Conservation (phyloP, 2,329 filamentous ascomycete genomes). For the Clonostachys rosea region DNA sequence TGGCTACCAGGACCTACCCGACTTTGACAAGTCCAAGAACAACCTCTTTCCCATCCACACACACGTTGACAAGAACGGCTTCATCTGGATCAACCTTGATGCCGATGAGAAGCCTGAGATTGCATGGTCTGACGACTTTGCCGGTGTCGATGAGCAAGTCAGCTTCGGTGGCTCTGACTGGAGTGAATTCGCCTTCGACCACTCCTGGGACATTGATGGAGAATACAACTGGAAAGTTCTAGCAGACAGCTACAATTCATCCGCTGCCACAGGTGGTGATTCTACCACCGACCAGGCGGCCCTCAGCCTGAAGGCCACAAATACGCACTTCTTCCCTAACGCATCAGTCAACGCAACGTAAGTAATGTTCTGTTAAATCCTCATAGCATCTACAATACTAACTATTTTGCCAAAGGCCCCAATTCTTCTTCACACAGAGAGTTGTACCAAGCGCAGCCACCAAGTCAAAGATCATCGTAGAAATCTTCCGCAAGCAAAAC, state of each 20-base stretch:
- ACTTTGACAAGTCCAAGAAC: slow-evolving; percentile 53
- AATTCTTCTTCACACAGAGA: slow-evolving; percentile 61
- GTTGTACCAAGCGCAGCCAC: slow-evolving; percentile 51
- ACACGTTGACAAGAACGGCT: slow-evolving; percentile 46
- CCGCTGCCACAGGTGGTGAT: slow-evolving; percentile 45
- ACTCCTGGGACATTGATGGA: slow-evolving; percentile 51
- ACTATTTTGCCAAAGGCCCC: slow-evolving; percentile 28
- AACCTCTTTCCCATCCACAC: slow-evolving; percentile 50
- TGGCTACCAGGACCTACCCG: slow-evolving; percentile 47
- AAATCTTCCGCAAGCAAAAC: slow-evolving; percentile 58
- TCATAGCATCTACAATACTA: slow-evolving; percentile 1
- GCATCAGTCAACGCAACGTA: slow-evolving; percentile 45
- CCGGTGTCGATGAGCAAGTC: slow-evolving; percentile 36
- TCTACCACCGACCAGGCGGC: slow-evolving; percentile 41
- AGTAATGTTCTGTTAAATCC: slow-evolving; percentile 13
- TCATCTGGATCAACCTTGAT: slow-evolving; percentile 57
- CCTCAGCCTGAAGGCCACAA: slow-evolving; percentile 36
- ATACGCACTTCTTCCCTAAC: slow-evolving; percentile 46
- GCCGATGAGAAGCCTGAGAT: slow-evolving; percentile 34
- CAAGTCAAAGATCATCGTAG: slow-evolving; percentile 52
- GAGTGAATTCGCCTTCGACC: slow-evolving; percentile 52
- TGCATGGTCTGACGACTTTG: slow-evolving; percentile 47
- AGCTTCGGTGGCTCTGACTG: slow-evolving; percentile 41
- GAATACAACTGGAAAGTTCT: slow-evolving; percentile 58
- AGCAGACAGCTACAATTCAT: slow-evolving; percentile 60